Conservation (phyloP, 352 stramenopile species). For the Aphanomyces euteiches region DNA sequence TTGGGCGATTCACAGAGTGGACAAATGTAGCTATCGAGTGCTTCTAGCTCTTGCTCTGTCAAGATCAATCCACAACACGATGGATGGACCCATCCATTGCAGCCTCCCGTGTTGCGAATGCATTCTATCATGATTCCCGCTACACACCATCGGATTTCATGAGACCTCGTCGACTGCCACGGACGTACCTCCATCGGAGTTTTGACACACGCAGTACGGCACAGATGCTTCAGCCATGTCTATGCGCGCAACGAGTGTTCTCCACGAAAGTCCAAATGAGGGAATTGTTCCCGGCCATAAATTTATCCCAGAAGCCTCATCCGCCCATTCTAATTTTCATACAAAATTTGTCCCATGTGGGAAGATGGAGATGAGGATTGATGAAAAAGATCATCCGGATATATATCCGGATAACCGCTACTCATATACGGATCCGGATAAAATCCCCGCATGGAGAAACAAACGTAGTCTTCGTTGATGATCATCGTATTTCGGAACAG, state of each 20-base stretch:
- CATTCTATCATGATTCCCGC: constrained; percentile 92
- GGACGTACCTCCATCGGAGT: constrained; percentile 62
- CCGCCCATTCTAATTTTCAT: constrained; percentile 23
- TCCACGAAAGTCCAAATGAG: not conserved
- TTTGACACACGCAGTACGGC: constrained; percentile 82
- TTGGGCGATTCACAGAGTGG: constrained; percentile 66
- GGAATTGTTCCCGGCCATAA: constrained; percentile 28
- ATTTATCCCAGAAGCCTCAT: constrained; percentile 15
- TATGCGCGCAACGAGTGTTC: not conserved
- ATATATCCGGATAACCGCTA: constrained; percentile 12
- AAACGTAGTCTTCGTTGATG: not conserved
- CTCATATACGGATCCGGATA: too few species aligned
- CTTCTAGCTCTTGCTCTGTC: constrained; percentile 80
- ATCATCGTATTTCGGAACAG: not conserved
- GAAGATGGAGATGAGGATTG: constrained; percentile 16
- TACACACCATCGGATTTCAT: not conserved
- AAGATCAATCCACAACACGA: constrained; percentile 82
- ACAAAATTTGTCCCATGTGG: constrained; percentile 1
- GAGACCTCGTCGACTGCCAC: too few species aligned
- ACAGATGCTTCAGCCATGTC: constrained; percentile 35
- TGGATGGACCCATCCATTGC: constrained; percentile 89
- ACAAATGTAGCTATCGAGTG: constrained; percentile 80
- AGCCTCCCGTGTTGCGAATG: constrained; percentile 84
- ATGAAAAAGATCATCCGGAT: constrained; percentile 18
- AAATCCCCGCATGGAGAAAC: too few species aligned